A percentile compares a stretch with the other conserved stretches of the same genome.
Conservation (phyloP, 2,329 filamentous ascomycete genomes). For the Colletotrichum destructivum region DNA sequence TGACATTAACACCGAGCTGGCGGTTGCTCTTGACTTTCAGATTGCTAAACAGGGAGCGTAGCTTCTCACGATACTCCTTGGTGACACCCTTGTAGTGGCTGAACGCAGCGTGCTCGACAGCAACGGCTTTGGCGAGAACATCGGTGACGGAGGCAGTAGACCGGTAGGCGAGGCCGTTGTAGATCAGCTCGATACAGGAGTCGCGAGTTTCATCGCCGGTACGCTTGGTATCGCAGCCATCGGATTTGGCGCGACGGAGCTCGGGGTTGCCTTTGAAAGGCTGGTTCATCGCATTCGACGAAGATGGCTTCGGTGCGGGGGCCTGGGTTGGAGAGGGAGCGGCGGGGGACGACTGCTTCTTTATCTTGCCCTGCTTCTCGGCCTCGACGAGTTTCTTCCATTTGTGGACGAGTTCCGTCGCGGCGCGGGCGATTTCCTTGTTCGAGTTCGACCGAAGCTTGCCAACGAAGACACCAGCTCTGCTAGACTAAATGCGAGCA, state of each 20-base stretch:
- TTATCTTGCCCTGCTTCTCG: slow-evolving; percentile 66
- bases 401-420: slow-evolving; percentile 87
- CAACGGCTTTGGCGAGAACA: slow-evolving; percentile 82
- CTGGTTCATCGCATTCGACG: slow-evolving; percentile 48
- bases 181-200: slow-evolving; percentile 90
- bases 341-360: slow-evolving; percentile 54
- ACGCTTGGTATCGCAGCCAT: slow-evolving; percentile 83
- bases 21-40: slow-evolving; percentile 93
- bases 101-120: slow-evolving; percentile 87
- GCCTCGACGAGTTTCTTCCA: slow-evolving; percentile 86
- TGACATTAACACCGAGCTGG: slow-evolving; percentile 81
- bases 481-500: slow-evolving; percentile 73
- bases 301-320: slow-evolving; percentile 62
- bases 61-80: slow-evolving; percentile 86
- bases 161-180: slow-evolving; percentile 85
- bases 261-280: slow-evolving; percentile 77
- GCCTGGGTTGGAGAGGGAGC: slow-evolving; percentile 69
- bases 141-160: slow-evolving; percentile 80
- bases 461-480: slow-evolving; percentile 90
- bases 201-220: slow-evolving; percentile 84
- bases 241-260: slow-evolving; percentile 84
- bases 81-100: slow-evolving; percentile 78
- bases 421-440: slow-evolving; percentile 84
- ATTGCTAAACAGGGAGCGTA: slow-evolving; percentile 94
- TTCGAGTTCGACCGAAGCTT: slow-evolving; percentile 83